Evolutionary conservation across 768 basidiomycete genomes (phyloP), one percentile per base, ranked within the genome.

Genomic region (Suillus lakei): DNA sequence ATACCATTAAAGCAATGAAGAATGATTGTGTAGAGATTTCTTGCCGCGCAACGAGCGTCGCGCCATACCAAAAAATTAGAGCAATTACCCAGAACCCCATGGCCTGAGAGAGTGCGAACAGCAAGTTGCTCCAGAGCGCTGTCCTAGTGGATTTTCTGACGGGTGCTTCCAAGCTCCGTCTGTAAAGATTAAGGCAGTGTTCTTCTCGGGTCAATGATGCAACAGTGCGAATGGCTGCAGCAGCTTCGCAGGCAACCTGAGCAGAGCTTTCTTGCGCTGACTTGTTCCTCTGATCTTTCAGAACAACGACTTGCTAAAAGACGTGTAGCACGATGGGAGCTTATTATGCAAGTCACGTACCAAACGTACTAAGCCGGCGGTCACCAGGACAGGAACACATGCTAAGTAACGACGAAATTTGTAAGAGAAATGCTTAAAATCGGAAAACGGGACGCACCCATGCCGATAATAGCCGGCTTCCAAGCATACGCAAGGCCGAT

Each of bases 211-310:
- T 96, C 51, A 98, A 82, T 1, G 90, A 84, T 10, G 95, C 95
- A 38, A 98, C 95, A 1, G 96, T 98, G 44, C 93, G 86, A 70
- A 98, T 96, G 15, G 96, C 85, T 12, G 85, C 91, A 38, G 95
- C 93, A 36, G 95, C 94, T 76, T 98, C 96, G 69, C 94, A 96
- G 44, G 96, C 96, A 21, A 96, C 74, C 65, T 97, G 95, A 8
- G 96, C 93, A 30, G 92, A 93, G 7, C 77, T 77, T 70, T 90
- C 92, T 73, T 98, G 93, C 0, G 89, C 82, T 69, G 83, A 83
- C 78, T 93, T 94, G 82, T 94, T 95, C 67, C 81, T 76, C 73
- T 92, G 86, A 71, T 93, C 95, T 75, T 96, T 97, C 67, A 96
- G 79, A 0, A 95, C 92, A 65, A 98, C 93, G 46, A 97, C 91